Evolutionary conservation across 805 yeast species (phyloP).

Genomic region (Debaryomyces castellii): DNA sequence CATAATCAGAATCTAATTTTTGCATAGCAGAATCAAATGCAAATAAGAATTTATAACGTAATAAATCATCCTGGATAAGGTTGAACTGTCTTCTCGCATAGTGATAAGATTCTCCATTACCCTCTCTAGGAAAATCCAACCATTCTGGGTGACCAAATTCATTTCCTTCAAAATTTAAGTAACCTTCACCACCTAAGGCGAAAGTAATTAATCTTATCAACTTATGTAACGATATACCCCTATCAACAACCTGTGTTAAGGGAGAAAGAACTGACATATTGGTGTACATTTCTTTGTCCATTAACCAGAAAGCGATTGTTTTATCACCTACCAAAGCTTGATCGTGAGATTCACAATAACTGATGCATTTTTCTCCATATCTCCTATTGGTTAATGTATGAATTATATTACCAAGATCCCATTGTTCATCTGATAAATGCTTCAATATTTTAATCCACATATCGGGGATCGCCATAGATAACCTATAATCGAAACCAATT

Average conservation of each 20-base stretch:
- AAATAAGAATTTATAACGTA: conserved; percentile 77
- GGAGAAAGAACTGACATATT: conserved; percentile 81
- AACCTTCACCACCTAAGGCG: conserved; percentile 95
- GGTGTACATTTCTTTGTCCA: conserved; percentile 98
- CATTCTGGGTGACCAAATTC: conserved; percentile 99
- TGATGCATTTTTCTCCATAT: conserved; percentile 82
- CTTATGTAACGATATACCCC: conserved; percentile 90
- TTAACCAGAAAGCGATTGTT: conserved; percentile 94
- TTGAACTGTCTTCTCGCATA: conserved; percentile 96
- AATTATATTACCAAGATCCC: conserved; percentile 83
- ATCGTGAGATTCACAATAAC: conserved; percentile 94
- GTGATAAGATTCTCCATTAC: conserved; percentile 84
- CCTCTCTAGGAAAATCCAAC: conserved; percentile 94
- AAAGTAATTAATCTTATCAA: conserved; percentile 86
- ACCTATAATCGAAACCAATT: conserved; percentile 87
- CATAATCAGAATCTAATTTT: conserved; percentile 62
- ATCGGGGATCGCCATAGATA: conserved; percentile 97
- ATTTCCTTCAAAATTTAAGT: conserved; percentile 93
- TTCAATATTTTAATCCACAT: conserved; percentile 97
- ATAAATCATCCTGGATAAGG: conserved; percentile 71
- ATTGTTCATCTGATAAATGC: conserved; percentile 80
- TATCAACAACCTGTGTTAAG: conserved; percentile 73
- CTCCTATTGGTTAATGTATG: conserved; percentile 86
- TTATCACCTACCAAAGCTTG: conserved; percentile 98
- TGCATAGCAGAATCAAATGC: conserved; percentile 88